Conservation (phyloP, 768 basidiomycete genomes). For the Leccinum disarticulatum region DNA sequence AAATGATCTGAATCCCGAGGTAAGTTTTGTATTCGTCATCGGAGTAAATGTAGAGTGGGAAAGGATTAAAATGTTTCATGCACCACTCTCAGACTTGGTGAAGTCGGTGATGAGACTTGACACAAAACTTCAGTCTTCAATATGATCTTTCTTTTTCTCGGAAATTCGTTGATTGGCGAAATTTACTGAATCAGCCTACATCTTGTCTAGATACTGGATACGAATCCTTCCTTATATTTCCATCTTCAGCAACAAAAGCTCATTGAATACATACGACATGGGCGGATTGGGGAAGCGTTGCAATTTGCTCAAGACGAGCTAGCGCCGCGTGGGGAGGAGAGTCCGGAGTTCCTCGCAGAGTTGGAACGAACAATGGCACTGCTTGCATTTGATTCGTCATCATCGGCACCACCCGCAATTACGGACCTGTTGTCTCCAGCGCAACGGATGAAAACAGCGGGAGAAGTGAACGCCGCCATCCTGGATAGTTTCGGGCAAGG, state of each 20-base stretch:
- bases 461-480: conserved; percentile 94
- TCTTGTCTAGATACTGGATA: conserved; percentile 84
- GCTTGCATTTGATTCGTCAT: conserved; percentile 73
- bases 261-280: conserved; percentile 90
- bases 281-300: conserved; percentile 75
- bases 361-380: conserved; percentile 95
- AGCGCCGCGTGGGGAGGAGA: conserved; percentile 93
- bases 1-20: conserved; percentile 96
- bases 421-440: conserved; percentile 79
- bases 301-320: conserved; percentile 92
- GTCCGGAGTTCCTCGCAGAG: conserved; percentile 88
- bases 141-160: conserved; percentile 56
- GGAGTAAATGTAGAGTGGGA: conserved; percentile 18
- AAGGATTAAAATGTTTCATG: conserved; percentile 95
- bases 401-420: conserved; percentile 57
- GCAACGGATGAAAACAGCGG: conserved; percentile 92
- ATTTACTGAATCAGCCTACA: conserved; percentile 17
- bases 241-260: conserved; percentile 94
- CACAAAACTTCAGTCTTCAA: conserved; percentile 95
- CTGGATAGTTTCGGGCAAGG: conserved; percentile 90
- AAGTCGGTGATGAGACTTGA: conserved; percentile 81
- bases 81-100: conserved; percentile 90
- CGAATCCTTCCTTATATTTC: conserved; percentile 91
- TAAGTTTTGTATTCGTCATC: conserved; percentile 43
- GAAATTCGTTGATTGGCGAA: background rate